Evolutionary conservation across 2,329 filamentous ascomycete species (phyloP), one percentile per base, ranked within the genome.

Genomic region (Colletotrichum sidae): DNA sequence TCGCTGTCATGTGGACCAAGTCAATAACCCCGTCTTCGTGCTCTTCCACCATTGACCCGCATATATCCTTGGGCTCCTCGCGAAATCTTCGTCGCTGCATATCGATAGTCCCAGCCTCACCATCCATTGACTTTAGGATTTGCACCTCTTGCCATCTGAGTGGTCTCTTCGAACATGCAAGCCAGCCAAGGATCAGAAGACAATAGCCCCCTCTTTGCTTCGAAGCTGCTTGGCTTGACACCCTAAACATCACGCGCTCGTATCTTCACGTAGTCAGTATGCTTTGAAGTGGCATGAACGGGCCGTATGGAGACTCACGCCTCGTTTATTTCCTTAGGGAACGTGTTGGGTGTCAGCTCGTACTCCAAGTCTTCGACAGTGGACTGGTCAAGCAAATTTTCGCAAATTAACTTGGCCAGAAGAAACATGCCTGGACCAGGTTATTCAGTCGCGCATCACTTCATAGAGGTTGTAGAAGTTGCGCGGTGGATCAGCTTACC

Each of bases 1-100:
- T 53, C 6, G 50, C 50, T 17, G 50, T 53, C 2, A 41, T 4
- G 41, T 53, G 50, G 9, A 53, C 11, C 11, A 53, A 53, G 7
- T 42, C 37, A 7, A 53, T 35, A n/a, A 39, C n/a, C 6, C 50
- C 50, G 6, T 52, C 8, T 11, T 39, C 35, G 9, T 53, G 35
- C 4, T 39, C 50, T 25, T 53, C 50, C 3, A 53, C 37, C 35
- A 53, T 39, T 33, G 50, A 39, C 2, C 50, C 37, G 35, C 50
- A 53, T 4, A 53, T 53, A 11, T 41, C 15, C 15, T 53, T 53
- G 2, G 50, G 50, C 6, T 39, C 13, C 11, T 39, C 50, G 13
- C 50, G 50, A 35, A 53, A 53, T 3, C 35, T 8, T 7, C 15
- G 10, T 2, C 15, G 13, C 2, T 25, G 10, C 15, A 53, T 25